phyloP scores from a whole-genome alignment of 768 basidiomycete genomes.

The Tulasnella sp. region DNA sequence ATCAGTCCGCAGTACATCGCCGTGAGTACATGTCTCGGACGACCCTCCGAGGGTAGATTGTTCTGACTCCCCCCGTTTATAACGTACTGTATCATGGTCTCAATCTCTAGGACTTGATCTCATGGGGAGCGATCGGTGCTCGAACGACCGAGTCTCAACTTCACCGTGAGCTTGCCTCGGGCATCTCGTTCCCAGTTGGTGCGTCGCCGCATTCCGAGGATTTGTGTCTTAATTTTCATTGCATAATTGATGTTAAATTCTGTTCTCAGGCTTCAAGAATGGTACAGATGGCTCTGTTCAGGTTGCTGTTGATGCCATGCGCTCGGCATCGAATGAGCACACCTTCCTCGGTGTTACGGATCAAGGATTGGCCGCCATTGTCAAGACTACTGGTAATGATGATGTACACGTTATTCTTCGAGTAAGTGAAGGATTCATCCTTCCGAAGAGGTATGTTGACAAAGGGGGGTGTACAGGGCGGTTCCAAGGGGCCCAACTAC shows the following conservation, averaged over 20 bases:
- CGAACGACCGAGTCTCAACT: constrained; percentile 97
- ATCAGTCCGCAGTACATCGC: constrained; percentile 82
- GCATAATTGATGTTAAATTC: background rate
- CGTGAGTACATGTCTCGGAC: constrained; percentile 47
- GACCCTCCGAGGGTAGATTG: background rate
- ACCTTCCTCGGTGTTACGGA: constrained; percentile 82
- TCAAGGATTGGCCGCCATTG: constrained; percentile 80
- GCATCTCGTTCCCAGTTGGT: constrained; percentile 91
- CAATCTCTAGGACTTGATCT: constrained; percentile 53
- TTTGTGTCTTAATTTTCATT: background rate
- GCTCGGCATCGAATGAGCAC: constrained; percentile 86
- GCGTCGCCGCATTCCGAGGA: background rate
- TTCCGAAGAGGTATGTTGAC: too few species aligned
- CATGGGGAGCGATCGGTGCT: constrained; percentile 97
- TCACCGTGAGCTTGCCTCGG: constrained; percentile 94
- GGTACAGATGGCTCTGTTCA: constrained; percentile 89
- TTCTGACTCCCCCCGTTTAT: background rate
- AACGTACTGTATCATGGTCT: background rate
- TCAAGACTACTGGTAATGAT: constrained; percentile 78
- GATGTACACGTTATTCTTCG: constrained; percentile 97
- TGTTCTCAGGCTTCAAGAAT: constrained; percentile 83
- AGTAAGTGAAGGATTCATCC: background rate
- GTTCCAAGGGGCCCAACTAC: constrained; percentile 89
- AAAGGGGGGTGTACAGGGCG: constrained; percentile 53
- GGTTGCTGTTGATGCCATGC: constrained; percentile 97